Conservation (phyloP, 257 asterid genomes). For the Forsythia viridissima region DNA sequence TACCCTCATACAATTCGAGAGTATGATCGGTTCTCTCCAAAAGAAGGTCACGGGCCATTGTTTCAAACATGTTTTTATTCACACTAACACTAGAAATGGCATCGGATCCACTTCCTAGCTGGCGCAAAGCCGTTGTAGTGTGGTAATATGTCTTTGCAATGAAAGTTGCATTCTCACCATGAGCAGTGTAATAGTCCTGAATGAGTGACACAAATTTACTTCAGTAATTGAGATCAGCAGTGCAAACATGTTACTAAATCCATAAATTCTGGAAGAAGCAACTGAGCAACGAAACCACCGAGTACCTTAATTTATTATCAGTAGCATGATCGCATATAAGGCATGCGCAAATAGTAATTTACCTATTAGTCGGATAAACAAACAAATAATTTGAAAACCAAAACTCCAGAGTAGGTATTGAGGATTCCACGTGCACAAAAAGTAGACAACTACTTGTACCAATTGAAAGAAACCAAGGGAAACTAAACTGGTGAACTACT, state of each 20-base stretch:
- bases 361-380: not conserved
- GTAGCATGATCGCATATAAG: not conserved
- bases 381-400: not conserved
- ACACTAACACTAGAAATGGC: conserved; percentile 86
- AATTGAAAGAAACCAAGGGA: conserved; percentile 1
- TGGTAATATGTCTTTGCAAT: conserved; percentile 87
- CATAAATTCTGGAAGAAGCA: conserved; percentile 5
- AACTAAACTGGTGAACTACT: not conserved
- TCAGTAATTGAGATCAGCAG: conserved; percentile 9
- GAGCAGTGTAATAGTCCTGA: conserved; percentile 89
- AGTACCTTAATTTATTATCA: not conserved
- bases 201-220: not conserved
- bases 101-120: conserved; percentile 75
- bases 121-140: conserved; percentile 93
- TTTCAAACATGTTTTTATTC: conserved; percentile 89
- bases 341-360: conserved; percentile 12
- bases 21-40: conserved; percentile 92
- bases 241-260: not conserved
- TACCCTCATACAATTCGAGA: conserved; percentile 84
- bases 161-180: conserved; percentile 88
- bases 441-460: not conserved
- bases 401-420: no score
- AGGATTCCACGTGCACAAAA: no score
- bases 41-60: conserved; percentile 76
- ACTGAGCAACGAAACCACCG: not conserved